Evolutionary conservation across 139 green algal species (phyloP).

Genomic region (Tetradesmus lagerheimii): DNA sequence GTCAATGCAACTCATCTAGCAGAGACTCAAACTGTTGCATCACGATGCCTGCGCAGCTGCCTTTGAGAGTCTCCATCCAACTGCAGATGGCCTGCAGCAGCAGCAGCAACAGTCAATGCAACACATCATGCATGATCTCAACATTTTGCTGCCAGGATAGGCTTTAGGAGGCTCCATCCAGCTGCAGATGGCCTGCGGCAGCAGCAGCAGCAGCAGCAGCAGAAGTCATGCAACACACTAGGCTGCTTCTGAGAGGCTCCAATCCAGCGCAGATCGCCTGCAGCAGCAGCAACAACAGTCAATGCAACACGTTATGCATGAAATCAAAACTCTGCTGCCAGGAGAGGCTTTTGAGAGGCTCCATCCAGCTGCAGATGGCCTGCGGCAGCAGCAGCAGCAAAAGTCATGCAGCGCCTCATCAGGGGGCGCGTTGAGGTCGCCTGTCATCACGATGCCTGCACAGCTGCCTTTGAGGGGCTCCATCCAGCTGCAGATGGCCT

Average conservation of each 20-base stretch:
- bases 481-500: constrained; percentile 58
- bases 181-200: constrained; percentile 33
- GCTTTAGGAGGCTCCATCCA: neutral
- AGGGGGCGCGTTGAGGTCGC: constrained; percentile 64
- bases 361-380: neutral
- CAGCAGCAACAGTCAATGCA: too few relatives aligned
- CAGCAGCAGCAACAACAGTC: too few relatives aligned
- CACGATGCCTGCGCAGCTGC: constrained; percentile 49
- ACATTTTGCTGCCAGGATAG: too few relatives aligned
- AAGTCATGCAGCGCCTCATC: constrained; percentile 54
- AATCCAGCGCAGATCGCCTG: constrained; percentile 55
- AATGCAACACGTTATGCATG: too few relatives aligned
- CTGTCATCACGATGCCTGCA: constrained; percentile 58
- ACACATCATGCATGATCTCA: too few relatives aligned
- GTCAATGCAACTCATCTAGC: too few relatives aligned
- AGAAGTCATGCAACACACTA: too few relatives aligned
- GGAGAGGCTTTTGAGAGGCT: too few relatives aligned
- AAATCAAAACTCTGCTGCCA: too few relatives aligned
- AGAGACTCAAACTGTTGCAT: constrained; percentile 45
- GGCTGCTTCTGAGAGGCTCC: constrained; percentile 43
- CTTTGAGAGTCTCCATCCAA: constrained; percentile 55
- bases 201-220: too few relatives aligned
- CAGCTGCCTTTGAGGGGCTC: constrained; percentile 42
- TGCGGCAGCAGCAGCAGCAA: neutral
- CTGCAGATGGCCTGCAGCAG: neutral